A percentile compares a stretch with the other conserved stretches of the same genome.
These are phyloP conservation scores for Hypoxylon lenormandii DNA, from an alignment of 495 filamentous ascomycete species.

Conservation along the genomic window DNA sequence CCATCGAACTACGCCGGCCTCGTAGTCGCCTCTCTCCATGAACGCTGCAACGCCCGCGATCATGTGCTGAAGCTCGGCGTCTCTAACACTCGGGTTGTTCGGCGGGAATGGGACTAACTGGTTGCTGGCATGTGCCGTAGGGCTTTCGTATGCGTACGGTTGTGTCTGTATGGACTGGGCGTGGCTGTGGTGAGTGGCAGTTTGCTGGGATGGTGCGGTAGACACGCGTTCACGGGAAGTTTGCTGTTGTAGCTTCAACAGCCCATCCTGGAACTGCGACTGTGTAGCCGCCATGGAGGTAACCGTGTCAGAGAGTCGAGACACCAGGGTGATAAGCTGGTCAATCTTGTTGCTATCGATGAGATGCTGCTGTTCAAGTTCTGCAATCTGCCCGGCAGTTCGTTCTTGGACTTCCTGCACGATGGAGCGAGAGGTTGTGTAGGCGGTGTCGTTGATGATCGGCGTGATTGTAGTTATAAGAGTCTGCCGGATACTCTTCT, in stretches of 20 bases:
- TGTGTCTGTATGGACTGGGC: conserved; percentile 27
- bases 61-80: conserved; percentile 73
- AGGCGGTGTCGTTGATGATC: conserved; percentile 66
- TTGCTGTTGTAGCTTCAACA: conserved; percentile 68
- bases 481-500: conserved; percentile 71
- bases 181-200: conserved; percentile 18
- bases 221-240: conserved; percentile 39
- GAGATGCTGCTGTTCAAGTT: conserved; percentile 75
- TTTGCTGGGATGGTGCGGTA: conserved; percentile 41
- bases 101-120: conserved; percentile 53
- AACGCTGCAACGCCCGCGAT: conserved; percentile 71
- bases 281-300: conserved; percentile 75
- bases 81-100: conserved; percentile 56
- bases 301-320: conserved; percentile 76
- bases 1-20: conserved; percentile 80
- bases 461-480: conserved; percentile 74
- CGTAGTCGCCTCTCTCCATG: conserved; percentile 73
- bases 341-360: conserved; percentile 83
- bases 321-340: conserved; percentile 78
- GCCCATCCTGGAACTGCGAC: conserved; percentile 70
- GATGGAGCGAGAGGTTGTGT: conserved; percentile 70
- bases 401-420: conserved; percentile 72
- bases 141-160: conserved; percentile 44
- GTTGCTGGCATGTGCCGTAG: conserved; percentile 50
- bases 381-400: conserved; percentile 71